Base-by-base conservation (phyloP, 2,329 filamentous ascomycete genomes). In the Pseudofabraea citricarpa region DNA sequence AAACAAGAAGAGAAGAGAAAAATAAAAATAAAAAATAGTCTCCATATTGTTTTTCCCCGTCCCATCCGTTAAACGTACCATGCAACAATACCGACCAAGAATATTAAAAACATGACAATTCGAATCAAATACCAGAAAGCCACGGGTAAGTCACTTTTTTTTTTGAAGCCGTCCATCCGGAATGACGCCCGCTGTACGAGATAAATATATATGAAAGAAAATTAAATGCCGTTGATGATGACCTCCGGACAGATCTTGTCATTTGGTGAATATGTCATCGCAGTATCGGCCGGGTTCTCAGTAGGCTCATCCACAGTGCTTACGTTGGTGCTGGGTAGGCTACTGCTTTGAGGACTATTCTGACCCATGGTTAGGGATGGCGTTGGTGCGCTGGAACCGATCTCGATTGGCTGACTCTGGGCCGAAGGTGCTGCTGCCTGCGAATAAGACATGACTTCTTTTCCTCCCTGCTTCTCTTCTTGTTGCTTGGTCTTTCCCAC, bases 261-360 rank as follows among this genome's bases (percentile, higher is more conserved):
- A 19, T 53, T 49, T 13, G 13, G 13, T 15, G 40, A 27, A 13
- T 51, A 47, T 6, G 46, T 50, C 32, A 58, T 55, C 18, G 47
- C 47, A n/a, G 49, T 49, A 18, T 40, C 22, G n/a, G 48, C 49
- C 22, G 47, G 38, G 31, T 42, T 45, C 24, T 58, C 56, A 18
- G 47, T 47, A 16, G 56, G 45, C 13, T 57, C 57, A 16, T 61
- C 57, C 26, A 60, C 58, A 13, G 54, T 75, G 56, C 79, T 81
- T 27, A 72, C 71, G 50, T 73, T 79, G 2, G 79, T 77, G 61
- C 81, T 87, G 4, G 81, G 77, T 2, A 82, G 71, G 47, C 75
- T 81, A 59, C 71, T 81, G 60, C 78, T 86, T 54, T 81, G 79
- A 2, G 82, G 82, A 50, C 80, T 86, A 58, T 85, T 85, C 29